Conservation (phyloP, 78 protist species). For the Emiliania huxleyi region DNA sequence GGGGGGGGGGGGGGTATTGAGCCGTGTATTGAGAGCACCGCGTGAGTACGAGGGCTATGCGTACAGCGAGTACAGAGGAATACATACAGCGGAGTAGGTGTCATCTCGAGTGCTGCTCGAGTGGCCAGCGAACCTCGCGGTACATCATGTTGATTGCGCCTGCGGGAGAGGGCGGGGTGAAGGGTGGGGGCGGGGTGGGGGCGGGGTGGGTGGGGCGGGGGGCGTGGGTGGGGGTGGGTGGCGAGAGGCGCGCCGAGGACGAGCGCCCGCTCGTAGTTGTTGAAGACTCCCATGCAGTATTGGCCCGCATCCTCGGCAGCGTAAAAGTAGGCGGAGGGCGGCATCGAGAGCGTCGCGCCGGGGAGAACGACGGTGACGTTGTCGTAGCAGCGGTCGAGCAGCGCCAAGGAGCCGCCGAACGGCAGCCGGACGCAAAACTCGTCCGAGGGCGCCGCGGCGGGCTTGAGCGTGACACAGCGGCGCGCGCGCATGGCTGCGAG, state of each 20-base stretch:
- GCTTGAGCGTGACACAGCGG: neutral
- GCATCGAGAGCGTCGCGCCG: neutral
- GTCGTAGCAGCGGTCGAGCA: neutral
- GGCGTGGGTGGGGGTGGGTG: too few relatives aligned
- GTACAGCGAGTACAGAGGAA: too few relatives aligned
- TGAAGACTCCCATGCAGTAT: neutral
- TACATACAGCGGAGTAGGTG: too few relatives aligned
- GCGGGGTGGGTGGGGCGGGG: too few relatives aligned
- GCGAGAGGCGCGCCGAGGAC: constrained; percentile 10
- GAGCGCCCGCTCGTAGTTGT: neutral
- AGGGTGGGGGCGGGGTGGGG: too few relatives aligned
- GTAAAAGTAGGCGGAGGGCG: neutral
- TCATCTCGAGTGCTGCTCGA: too few relatives aligned
- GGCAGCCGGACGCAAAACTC: neutral
- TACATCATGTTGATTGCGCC: neutral
- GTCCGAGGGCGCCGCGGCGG: too few relatives aligned
- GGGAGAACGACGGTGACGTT: neutral
- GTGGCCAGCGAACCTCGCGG: too few relatives aligned
- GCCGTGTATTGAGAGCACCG: too few relatives aligned
- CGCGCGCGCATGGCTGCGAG: neutral
- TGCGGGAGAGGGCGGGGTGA: too few relatives aligned
- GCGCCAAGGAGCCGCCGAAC: neutral
- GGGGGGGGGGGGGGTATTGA: too few relatives aligned
- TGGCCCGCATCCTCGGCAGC: neutral
- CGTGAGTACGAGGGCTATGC: too few relatives aligned